Evolutionary conservation across 257 asterid species (phyloP).

Genomic region (Henckelia pumila): DNA sequence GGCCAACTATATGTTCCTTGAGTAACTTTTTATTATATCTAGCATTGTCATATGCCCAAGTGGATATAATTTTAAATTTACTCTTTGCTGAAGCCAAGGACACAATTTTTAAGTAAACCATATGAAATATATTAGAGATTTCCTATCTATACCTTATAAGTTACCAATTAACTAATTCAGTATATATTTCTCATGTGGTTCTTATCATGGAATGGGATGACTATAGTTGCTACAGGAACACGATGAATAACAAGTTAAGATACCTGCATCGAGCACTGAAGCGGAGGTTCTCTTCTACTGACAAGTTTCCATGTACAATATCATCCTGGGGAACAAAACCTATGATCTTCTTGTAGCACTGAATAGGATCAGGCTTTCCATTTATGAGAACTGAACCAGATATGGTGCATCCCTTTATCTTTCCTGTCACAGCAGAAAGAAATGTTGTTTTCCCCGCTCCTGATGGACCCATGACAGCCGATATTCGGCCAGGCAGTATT

Average conservation of each 20-base stretch:
- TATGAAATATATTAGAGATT: neutral
- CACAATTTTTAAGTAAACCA: neutral
- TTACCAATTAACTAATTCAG: neutral
- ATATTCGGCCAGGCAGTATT: constrained; percentile 71
- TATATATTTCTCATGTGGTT: neutral
- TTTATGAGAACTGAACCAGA: constrained; percentile 79
- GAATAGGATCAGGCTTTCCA: constrained; percentile 74
- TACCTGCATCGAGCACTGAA: constrained; percentile 98
- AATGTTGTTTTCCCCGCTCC: constrained; percentile 98
- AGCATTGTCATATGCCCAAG: neutral
- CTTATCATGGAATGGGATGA: constrained; percentile 2
- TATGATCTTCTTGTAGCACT: constrained; percentile 69
- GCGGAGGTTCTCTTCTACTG: constrained; percentile 91
- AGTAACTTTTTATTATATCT: neutral
- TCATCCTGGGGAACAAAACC: constrained; percentile 99
- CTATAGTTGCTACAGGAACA: constrained; percentile 20
- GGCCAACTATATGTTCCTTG: neutral
- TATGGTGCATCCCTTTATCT: constrained; percentile 61
- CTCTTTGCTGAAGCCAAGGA: neutral
- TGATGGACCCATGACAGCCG: constrained; percentile 98
- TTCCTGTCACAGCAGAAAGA: constrained; percentile 88
- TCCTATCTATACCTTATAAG: neutral
- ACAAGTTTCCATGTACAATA: constrained; percentile 90
- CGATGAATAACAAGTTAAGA: constrained; percentile 14
- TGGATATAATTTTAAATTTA: neutral